These are phyloP conservation scores for Hibiscus syriacus DNA, from an alignment of 345 rosid genomes.

Conservation along the genomic window DNA sequence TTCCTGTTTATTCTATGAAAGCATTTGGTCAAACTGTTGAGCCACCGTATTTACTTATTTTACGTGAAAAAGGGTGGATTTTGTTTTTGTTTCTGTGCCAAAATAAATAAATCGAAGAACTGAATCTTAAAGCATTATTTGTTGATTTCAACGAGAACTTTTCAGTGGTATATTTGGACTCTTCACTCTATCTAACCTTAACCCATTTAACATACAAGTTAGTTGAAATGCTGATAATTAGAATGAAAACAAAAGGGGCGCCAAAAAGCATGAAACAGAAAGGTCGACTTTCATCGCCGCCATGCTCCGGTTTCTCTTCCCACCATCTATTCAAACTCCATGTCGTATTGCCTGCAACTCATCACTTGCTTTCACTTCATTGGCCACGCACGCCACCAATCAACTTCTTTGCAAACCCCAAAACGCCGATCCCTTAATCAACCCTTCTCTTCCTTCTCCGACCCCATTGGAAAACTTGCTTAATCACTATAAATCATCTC, in stretches of 20 bases:
- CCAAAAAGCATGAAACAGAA: slow-evolving; percentile 1
- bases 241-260: background rate
- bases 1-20: background rate
- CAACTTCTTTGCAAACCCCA: background rate
- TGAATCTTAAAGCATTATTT: background rate
- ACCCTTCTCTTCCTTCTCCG: slow-evolving; percentile 13
- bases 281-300: background rate
- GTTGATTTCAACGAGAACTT: background rate
- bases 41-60: background rate
- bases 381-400: slow-evolving; percentile 24
- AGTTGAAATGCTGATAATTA: too few species aligned
- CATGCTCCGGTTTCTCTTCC: slow-evolving; percentile 29
- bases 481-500: slow-evolving; percentile 15
- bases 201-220: too few species aligned
- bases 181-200: too few species aligned
- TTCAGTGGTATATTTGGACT: too few species aligned
- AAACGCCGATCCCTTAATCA: slow-evolving; percentile 6
- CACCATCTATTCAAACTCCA: slow-evolving; percentile 2
- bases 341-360: slow-evolving; percentile 7
- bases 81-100: background rate
- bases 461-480: slow-evolving; percentile 14
- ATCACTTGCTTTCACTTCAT: slow-evolving; percentile 5
- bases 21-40: background rate
- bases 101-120: background rate
- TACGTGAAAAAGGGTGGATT: background rate